phyloP scores from a whole-genome alignment of 106 monocot species.

The Gastrodia elata region DNA sequence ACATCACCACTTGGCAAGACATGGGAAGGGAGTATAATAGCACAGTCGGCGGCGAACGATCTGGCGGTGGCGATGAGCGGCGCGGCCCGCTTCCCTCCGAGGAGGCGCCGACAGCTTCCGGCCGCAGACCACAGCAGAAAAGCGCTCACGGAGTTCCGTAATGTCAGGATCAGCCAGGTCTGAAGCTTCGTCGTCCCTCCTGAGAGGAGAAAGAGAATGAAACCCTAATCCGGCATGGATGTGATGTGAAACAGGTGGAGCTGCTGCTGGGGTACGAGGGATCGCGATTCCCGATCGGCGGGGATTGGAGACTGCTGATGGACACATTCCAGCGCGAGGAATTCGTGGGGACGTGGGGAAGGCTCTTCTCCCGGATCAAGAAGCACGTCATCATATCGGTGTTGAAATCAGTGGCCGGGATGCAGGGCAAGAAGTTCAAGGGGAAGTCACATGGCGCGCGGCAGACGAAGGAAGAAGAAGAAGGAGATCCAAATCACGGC shows the following conservation, averaged over 20 bases:
- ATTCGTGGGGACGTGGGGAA: slow-evolving; percentile 83
- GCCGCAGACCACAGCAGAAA: slow-evolving; percentile 58
- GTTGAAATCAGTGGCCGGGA: slow-evolving; percentile 81
- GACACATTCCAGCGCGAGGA: slow-evolving; percentile 73
- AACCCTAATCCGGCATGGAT: not conserved
- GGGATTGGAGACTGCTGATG: slow-evolving; percentile 76
- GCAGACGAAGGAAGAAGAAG: slow-evolving; percentile 39
- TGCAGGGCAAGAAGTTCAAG: slow-evolving; percentile 94
- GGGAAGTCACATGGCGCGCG: slow-evolving; percentile 62
- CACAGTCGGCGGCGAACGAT: slow-evolving; percentile 45
- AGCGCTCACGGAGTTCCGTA: slow-evolving; percentile 86
- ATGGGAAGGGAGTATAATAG: slow-evolving; percentile 51
- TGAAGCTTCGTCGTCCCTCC: not conserved
- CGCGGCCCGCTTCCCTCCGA: slow-evolving; percentile 27
- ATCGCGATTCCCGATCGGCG: slow-evolving; percentile 73
- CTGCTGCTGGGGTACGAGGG: slow-evolving; percentile 81
- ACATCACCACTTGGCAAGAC: slow-evolving; percentile 64
- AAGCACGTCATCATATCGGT: slow-evolving; percentile 92
- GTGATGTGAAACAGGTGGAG: slow-evolving; percentile 44
- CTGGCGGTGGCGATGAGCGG: slow-evolving; percentile 33
- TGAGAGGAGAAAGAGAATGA: not conserved
- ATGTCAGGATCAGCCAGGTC: slow-evolving; percentile 93
- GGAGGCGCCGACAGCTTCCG: slow-evolving; percentile 48
- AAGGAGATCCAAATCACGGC: slow-evolving; percentile 43
- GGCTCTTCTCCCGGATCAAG: slow-evolving; percentile 80